Evolutionary conservation across 148 eudicot species (phyloP).

Genomic region (Talinum fruticosum): DNA sequence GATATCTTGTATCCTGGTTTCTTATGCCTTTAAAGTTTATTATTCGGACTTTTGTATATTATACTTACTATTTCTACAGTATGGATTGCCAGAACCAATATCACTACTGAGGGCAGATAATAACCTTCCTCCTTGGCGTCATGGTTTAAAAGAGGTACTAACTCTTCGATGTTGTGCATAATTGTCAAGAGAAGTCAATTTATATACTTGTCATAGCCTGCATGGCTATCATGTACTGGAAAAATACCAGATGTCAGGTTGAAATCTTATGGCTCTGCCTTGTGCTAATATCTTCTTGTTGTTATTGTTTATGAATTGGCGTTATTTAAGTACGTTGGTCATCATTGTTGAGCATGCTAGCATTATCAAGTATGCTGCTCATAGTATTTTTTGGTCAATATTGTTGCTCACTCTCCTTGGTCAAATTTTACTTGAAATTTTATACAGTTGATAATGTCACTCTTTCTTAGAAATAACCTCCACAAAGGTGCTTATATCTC

Average conservation of each 20-base stretch:
- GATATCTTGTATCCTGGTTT: background rate
- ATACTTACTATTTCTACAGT: conserved; percentile 45
- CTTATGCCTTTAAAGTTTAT: background rate
- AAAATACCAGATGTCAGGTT: background rate
- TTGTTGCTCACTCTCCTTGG: too few species aligned
- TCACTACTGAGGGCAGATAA: conserved; percentile 89
- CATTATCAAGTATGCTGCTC: too few species aligned
- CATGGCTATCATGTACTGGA: background rate
- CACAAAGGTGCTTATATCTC: too few species aligned
- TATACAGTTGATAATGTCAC: too few species aligned
- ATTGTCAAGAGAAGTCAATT: background rate
- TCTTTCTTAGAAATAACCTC: too few species aligned
- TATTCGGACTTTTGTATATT: conserved; percentile 3
- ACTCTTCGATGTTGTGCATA: conserved; percentile 7
- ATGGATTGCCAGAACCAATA: conserved; percentile 83
- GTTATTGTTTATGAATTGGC: too few species aligned
- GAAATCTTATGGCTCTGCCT: background rate
- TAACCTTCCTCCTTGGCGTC: conserved; percentile 99
- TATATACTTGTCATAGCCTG: background rate
- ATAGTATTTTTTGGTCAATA: too few species aligned
- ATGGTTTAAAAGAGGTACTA: conserved; percentile 83
- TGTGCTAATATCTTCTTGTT: too few species aligned
- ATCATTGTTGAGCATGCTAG: too few species aligned
- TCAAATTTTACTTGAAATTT: too few species aligned
- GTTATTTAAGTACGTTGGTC: too few species aligned